Evolutionary conservation across 1,139 yeast genomes (phyloP).

Genomic region (Pichia sp.): DNA sequence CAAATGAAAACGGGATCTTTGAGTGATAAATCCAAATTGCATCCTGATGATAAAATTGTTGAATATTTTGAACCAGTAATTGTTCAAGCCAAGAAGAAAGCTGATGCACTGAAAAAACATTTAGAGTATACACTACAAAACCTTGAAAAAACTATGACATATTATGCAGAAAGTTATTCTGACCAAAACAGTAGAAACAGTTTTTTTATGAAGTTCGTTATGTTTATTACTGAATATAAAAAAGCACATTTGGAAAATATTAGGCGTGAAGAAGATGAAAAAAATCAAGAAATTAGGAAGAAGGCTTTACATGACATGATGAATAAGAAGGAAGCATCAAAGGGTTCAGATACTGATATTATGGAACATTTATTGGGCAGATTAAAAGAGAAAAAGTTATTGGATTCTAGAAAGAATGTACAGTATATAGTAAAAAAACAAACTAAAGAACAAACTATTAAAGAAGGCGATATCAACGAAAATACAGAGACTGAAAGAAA

Average conservation of each 20-base stretch:
- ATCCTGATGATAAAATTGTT: conserved; percentile 71
- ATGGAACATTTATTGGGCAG: conserved; percentile 24
- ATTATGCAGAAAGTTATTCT: conserved; percentile 73
- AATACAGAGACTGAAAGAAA: background rate
- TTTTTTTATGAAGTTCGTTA: conserved; percentile 68
- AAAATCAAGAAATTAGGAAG: conserved; percentile 52
- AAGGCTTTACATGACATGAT: conserved; percentile 43
- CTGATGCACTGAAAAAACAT: conserved; percentile 50
- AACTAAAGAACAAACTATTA: background rate
- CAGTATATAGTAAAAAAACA: background rate
- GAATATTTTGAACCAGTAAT: conserved; percentile 42
- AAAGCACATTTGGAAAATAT: conserved; percentile 72
- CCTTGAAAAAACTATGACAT: conserved; percentile 59
- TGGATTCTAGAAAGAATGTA: conserved; percentile 11
- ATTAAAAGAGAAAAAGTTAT: conserved; percentile 20
- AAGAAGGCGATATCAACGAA: background rate
- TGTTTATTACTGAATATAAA: conserved; percentile 68
- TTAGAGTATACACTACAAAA: conserved; percentile 48
- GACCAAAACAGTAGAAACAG: conserved; percentile 55
- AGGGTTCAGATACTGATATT: conserved; percentile 13
- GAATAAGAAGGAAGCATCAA: conserved; percentile 30
- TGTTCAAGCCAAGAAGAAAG: conserved; percentile 59
- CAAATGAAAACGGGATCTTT: conserved; percentile 68
- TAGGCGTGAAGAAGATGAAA: conserved; percentile 69
- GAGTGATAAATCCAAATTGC: conserved; percentile 59